These are phyloP conservation scores for Grosmannia serpens DNA, from an alignment of 2,329 filamentous ascomycete genomes.

Conservation along the genomic window DNA sequence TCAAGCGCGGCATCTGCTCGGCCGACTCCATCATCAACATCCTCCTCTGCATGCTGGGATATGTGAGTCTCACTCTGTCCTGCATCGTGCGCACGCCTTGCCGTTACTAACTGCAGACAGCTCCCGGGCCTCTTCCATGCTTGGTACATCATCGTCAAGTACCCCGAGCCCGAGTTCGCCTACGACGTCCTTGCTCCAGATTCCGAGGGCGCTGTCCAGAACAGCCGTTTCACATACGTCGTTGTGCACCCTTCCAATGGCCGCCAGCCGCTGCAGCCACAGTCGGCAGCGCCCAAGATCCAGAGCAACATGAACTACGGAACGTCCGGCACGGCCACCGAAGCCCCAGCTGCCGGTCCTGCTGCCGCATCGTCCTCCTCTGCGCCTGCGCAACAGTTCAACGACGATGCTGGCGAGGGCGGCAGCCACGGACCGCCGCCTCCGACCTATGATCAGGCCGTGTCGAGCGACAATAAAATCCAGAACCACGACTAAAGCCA, in stretches of 20 bases:
- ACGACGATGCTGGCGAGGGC: constrained; percentile 28
- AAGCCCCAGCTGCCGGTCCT: constrained; percentile 13
- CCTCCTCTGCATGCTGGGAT: constrained; percentile 70
- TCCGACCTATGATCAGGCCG: constrained; percentile 83
- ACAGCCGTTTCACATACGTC: constrained; percentile 63
- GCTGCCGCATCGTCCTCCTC: constrained; percentile 15
- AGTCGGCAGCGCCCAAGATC: constrained; percentile 17
- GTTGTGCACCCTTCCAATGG: constrained; percentile 36
- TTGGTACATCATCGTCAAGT: constrained; percentile 95
- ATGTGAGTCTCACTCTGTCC: constrained; percentile 25
- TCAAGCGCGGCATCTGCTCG: constrained; percentile 87
- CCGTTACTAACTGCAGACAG: constrained; percentile 16
- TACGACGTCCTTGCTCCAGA: constrained; percentile 55
- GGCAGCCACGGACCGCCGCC: constrained; percentile 48
- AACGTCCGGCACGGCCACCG: constrained; percentile 18
- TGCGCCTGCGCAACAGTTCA: constrained; percentile 11
- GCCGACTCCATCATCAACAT: constrained; percentile 93
- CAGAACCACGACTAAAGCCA: constrained; percentile 49
- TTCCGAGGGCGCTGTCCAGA: constrained; percentile 25
- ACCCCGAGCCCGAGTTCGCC: constrained; percentile 62
- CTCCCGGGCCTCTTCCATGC: constrained; percentile 85
- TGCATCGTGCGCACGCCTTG: neutral
- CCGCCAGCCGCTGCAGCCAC: constrained; percentile 19
- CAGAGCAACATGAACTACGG: constrained; percentile 35
- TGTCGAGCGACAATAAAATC: constrained; percentile 83